Evolutionary conservation across 208 protist species (phyloP).

Genomic region (Acanthamoeba castellanii): DNA sequence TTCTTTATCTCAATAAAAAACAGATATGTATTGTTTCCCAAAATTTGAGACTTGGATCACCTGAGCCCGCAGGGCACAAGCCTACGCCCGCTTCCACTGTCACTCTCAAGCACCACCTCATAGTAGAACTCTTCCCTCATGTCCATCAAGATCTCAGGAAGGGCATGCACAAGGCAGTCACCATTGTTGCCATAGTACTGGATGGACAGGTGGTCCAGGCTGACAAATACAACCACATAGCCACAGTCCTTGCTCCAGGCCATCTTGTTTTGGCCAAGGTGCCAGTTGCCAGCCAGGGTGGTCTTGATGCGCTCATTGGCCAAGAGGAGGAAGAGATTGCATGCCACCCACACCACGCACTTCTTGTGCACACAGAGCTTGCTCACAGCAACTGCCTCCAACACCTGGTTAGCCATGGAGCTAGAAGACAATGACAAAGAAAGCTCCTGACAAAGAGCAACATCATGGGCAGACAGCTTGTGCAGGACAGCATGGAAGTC

Average conservation of each 20-base stretch:
- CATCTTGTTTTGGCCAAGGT: background rate
- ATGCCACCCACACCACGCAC: background rate
- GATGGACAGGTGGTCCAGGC: constrained; percentile 28
- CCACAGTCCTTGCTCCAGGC: constrained; percentile 19
- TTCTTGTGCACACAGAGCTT: background rate
- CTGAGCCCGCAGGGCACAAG: constrained; percentile 18
- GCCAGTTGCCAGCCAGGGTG: background rate
- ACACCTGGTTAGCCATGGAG: no score
- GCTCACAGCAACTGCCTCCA: background rate
- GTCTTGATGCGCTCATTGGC: background rate
- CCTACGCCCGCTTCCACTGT: constrained; percentile 43
- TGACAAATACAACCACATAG: background rate
- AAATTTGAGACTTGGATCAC: no score
- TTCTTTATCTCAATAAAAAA: no score
- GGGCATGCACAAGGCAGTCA: constrained; percentile 13
- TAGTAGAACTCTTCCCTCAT: background rate
- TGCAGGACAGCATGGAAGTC: background rate
- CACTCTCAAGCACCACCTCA: background rate
- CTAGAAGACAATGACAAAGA: background rate
- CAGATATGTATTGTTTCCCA: no score
- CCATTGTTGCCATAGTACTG: constrained; percentile 41
- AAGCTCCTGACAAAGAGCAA: no score
- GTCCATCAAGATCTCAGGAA: background rate
- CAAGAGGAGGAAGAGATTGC: background rate
- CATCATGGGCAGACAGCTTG: background rate